These are phyloP conservation scores for Lecanosticta acicola DNA, from an alignment of 2,329 filamentous ascomycete species.

Conservation along the genomic window DNA sequence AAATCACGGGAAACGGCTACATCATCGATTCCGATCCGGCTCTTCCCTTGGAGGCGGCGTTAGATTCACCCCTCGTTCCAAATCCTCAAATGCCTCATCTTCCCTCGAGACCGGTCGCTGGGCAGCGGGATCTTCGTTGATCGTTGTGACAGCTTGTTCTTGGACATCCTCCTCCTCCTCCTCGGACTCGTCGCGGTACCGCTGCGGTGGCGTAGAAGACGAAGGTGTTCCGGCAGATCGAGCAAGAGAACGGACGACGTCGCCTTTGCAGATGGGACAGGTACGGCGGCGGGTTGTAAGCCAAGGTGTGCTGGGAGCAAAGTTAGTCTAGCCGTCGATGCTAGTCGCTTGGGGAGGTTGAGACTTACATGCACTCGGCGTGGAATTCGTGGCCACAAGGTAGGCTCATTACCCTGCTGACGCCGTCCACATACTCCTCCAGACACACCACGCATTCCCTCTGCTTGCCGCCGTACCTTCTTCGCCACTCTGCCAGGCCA, in stretches of 20 bases:
- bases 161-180: constrained; percentile 30
- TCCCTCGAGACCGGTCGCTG: constrained; percentile 30
- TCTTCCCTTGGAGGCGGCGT: background rate
- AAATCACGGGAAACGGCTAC: background rate
- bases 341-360: background rate
- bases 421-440: constrained; percentile 91
- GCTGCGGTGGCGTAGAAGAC: constrained; percentile 13
- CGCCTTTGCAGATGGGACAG: constrained; percentile 98
- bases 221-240: constrained; percentile 17
- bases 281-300: constrained; percentile 89
- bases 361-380: constrained; percentile 91
- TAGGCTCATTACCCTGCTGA: constrained; percentile 92
- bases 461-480: constrained; percentile 58
- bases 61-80: constrained; percentile 28
- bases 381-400: constrained; percentile 98
- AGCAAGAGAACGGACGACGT: constrained; percentile 64
- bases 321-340: constrained; percentile 1
- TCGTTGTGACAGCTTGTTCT: constrained; percentile 28
- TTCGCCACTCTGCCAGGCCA: constrained; percentile 48
- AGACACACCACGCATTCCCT: constrained; percentile 94
- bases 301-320: constrained; percentile 73
- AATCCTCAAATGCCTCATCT: constrained; percentile 33
- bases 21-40: constrained; percentile 16
- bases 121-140: constrained; percentile 31
- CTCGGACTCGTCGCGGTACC: constrained; percentile 16